phyloP scores from a whole-genome alignment of 306 rosid species.

The Quercus cerris region DNA sequence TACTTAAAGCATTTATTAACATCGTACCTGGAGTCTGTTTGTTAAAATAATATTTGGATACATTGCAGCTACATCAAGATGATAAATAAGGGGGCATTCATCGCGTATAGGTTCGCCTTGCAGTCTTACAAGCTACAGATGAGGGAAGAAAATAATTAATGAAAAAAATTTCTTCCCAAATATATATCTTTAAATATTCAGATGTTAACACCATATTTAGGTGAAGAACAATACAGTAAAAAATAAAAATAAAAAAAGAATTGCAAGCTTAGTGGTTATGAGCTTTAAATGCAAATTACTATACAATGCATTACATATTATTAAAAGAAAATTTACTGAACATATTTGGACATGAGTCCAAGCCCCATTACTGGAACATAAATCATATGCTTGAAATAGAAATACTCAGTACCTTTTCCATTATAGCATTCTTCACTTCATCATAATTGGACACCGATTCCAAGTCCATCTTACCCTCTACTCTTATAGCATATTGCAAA shows the following conservation, averaged over 20 bases:
- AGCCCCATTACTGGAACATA: constrained; percentile 1
- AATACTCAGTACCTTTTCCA: constrained; percentile 69
- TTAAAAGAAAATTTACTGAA: neutral
- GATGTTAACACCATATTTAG: constrained; percentile 4
- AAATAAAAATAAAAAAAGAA: neutral
- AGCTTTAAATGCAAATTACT: neutral
- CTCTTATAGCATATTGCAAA: constrained; percentile 88
- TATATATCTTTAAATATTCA: constrained; percentile 8
- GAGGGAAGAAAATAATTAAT: constrained; percentile 21
- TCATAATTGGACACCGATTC: constrained; percentile 77
- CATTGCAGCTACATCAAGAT: constrained; percentile 99
- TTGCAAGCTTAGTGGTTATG: neutral
- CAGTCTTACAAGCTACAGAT: constrained; percentile 65
- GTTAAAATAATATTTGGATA: constrained; percentile 96
- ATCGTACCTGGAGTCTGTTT: constrained; percentile 94
- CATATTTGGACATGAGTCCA: constrained; percentile 9
- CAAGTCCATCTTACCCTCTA: constrained; percentile 91
- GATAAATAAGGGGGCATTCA: constrained; percentile 95
- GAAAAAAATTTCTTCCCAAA: constrained; percentile 15
- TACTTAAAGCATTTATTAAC: constrained; percentile 7
- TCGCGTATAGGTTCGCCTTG: constrained; percentile 76
- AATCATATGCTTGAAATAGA: constrained; percentile 20
- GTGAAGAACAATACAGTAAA: neutral
- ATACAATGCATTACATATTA: constrained; percentile 4
- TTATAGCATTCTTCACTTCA: constrained; percentile 78